Evolutionary conservation across 176 grass and related monocot genomes (phyloP).

Genomic region (Urochloa ruziziensis): DNA sequence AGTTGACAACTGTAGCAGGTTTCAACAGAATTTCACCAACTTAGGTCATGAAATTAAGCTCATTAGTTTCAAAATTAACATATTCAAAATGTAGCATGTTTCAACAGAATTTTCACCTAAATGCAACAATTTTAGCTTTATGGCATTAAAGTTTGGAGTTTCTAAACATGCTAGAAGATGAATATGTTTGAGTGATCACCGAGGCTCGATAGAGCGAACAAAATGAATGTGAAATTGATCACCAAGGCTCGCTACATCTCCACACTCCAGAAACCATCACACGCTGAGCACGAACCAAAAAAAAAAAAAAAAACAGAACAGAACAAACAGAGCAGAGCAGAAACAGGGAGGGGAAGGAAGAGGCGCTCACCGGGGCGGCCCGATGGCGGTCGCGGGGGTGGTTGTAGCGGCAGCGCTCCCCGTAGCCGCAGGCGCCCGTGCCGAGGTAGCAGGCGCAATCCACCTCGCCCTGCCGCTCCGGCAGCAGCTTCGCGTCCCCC

Average conservation of each 20-base stretch:
- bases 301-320: neutral
- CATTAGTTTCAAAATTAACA: constrained; percentile 4
- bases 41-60: no score
- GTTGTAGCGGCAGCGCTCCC: constrained; percentile 91
- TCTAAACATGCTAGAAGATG: constrained; percentile 1
- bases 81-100: neutral
- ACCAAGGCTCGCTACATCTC: neutral
- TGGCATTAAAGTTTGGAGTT: neutral
- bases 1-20: neutral
- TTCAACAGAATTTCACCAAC: no score
- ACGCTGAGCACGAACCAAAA: constrained; percentile 15
- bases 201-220: neutral
- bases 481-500: constrained; percentile 32
- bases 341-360: neutral
- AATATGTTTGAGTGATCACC: neutral
- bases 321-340: constrained; percentile 1
- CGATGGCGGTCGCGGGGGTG: constrained; percentile 66
- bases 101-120: constrained; percentile 15
- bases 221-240: neutral
- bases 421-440: constrained; percentile 84
- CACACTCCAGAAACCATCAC: neutral
- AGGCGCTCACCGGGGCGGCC: constrained; percentile 42
- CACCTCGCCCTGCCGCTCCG: constrained; percentile 75
- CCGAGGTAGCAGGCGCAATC: constrained; percentile 88
- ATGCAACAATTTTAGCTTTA: neutral